phyloP scores from a whole-genome alignment of 2,329 filamentous ascomycete species.

The Colletotrichum cordylinicola region DNA sequence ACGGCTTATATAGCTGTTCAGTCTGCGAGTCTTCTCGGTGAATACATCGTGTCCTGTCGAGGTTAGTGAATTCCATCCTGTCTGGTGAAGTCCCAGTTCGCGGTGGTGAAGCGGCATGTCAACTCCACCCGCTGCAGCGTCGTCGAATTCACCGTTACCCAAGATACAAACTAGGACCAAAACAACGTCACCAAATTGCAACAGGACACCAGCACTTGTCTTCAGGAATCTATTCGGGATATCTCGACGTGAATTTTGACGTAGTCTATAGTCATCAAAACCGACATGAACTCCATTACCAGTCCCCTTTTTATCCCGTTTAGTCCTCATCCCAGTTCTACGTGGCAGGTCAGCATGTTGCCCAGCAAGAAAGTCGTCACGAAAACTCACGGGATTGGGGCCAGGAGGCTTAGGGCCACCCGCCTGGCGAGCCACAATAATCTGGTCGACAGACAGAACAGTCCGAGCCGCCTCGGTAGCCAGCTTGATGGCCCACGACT shows the following conservation, averaged over 20 bases:
- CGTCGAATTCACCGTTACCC: neutral
- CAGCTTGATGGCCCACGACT: conserved; percentile 96
- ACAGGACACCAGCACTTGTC: neutral
- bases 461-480: conserved; percentile 95
- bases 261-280: conserved; percentile 23
- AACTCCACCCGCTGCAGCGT: neutral
- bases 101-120: neutral
- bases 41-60: neutral
- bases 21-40: neutral
- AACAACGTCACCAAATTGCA: neutral
- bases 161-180: neutral
- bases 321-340: conserved; percentile 71
- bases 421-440: conserved; percentile 96
- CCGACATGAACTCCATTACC: conserved; percentile 19
- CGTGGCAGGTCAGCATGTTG: conserved; percentile 31
- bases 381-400: conserved; percentile 73
- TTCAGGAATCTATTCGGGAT: conserved; percentile 22
- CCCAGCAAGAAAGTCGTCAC: neutral
- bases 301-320: conserved; percentile 25
- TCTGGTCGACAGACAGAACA: conserved; percentile 95
- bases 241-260: conserved; percentile 23
- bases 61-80: neutral
- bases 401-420: conserved; percentile 96
- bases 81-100: neutral
- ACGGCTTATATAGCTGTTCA: neutral